Evolutionary conservation across 2,329 filamentous ascomycete genomes (phyloP).

Genomic region (Pseudopyrenochaeta lycopersici): DNA sequence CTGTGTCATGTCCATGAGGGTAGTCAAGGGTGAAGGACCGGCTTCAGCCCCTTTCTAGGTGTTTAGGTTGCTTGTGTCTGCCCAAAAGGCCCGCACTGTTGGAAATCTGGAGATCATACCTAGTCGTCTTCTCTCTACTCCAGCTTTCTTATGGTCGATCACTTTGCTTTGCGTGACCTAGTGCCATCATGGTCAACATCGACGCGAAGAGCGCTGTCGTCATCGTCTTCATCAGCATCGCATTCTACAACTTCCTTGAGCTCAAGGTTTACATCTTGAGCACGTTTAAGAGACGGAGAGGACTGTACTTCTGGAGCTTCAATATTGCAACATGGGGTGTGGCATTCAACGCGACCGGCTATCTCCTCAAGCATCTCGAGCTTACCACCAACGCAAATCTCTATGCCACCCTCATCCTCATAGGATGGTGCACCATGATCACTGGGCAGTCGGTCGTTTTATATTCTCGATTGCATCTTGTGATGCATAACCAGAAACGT

Average conservation of each 20-base stretch:
- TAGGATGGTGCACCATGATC: slow-evolving; percentile 69
- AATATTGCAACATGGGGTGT: slow-evolving; percentile 54
- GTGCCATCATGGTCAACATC: not conserved
- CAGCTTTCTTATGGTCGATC: too few relatives aligned
- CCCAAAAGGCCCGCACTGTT: too few relatives aligned
- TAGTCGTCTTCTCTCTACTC: too few relatives aligned
- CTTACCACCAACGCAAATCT: slow-evolving; percentile 29
- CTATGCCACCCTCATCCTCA: slow-evolving; percentile 53
- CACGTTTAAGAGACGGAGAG: slow-evolving; percentile 55
- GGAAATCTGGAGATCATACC: too few relatives aligned
- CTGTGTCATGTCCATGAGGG: too few relatives aligned
- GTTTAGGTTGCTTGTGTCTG: too few relatives aligned
- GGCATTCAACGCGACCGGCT: slow-evolving; percentile 56
- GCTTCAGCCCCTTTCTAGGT: too few relatives aligned
- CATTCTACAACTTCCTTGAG: slow-evolving; percentile 52
- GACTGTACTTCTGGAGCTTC: slow-evolving; percentile 60
- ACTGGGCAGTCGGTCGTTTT: slow-evolving; percentile 68
- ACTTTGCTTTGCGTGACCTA: too few relatives aligned
- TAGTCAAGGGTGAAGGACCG: too few relatives aligned
- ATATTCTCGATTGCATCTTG: slow-evolving; percentile 68
- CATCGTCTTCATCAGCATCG: slow-evolving; percentile 32
- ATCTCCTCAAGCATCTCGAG: slow-evolving; percentile 53
- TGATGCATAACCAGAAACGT: slow-evolving; percentile 58
- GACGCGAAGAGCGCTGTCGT: slow-evolving; percentile 13
- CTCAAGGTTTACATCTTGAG: slow-evolving; percentile 55